phyloP scores from a whole-genome alignment of 2,329 filamentous ascomycete species.

The Arachnopeziza araneosa region DNA sequence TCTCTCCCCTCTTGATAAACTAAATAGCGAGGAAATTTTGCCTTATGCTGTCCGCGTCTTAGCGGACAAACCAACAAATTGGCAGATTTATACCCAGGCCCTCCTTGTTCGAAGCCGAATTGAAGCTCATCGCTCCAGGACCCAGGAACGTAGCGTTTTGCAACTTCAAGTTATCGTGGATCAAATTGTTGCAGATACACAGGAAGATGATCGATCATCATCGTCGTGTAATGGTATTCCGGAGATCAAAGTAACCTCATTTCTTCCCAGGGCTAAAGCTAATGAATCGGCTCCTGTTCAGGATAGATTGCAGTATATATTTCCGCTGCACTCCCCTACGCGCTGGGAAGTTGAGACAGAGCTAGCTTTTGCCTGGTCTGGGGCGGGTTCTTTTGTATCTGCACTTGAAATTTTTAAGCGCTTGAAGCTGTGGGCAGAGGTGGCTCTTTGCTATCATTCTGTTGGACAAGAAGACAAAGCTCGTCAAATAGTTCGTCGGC shows the following conservation, averaged over 20 bases:
- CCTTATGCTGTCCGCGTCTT: slow-evolving; percentile 88
- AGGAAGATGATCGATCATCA: slow-evolving; percentile 16
- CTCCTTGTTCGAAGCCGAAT: slow-evolving; percentile 84
- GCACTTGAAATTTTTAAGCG: slow-evolving; percentile 95
- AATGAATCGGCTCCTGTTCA: slow-evolving; percentile 72
- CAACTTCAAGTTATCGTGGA: slow-evolving; percentile 95
- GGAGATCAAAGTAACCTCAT: slow-evolving; percentile 59
- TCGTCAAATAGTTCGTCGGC: slow-evolving; percentile 66
- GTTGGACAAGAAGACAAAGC: slow-evolving; percentile 70
- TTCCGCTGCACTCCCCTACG: slow-evolving; percentile 76
- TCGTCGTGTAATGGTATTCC: slow-evolving; percentile 31
- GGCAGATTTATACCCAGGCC: slow-evolving; percentile 96
- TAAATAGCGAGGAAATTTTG: slow-evolving; percentile 89
- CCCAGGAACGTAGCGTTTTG: slow-evolving; percentile 80
- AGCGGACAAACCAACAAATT: slow-evolving; percentile 85
- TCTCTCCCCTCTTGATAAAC: slow-evolving; percentile 71
- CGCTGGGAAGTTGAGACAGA: slow-evolving; percentile 94
- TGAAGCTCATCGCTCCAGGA: slow-evolving; percentile 80
- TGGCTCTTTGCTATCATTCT: slow-evolving; percentile 67
- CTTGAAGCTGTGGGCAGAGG: slow-evolving; percentile 89
- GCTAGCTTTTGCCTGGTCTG: slow-evolving; percentile 86
- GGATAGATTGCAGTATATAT: slow-evolving; percentile 76
- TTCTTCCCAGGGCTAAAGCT: slow-evolving; percentile 70
- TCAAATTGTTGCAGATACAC: slow-evolving; percentile 84
- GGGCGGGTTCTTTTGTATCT: slow-evolving; percentile 78